phyloP scores from a whole-genome alignment of 2,329 filamentous ascomycete genomes.

The Dactylonectria macrodidyma region DNA sequence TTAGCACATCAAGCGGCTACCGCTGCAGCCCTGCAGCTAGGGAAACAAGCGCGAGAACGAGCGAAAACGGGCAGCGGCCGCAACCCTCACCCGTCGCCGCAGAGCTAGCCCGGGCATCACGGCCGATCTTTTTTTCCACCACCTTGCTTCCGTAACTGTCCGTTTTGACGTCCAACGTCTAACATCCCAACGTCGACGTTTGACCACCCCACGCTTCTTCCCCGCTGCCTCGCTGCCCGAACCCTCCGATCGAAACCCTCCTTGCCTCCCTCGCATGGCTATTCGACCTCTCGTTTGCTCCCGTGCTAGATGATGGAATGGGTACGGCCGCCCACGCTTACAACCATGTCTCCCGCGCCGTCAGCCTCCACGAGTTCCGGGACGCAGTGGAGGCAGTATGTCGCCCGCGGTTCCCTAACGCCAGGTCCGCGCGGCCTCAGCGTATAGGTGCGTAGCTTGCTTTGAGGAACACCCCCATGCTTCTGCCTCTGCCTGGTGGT shows the following conservation, averaged over 20 bases:
- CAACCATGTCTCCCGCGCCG: constrained; percentile 56
- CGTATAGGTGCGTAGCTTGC: constrained; percentile 58
- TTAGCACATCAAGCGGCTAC: background rate
- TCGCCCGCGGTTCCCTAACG: constrained; percentile 64
- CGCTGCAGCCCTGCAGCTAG: background rate
- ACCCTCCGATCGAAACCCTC: constrained; percentile 7
- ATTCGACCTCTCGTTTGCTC: constrained; percentile 36
- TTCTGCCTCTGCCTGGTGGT: background rate
- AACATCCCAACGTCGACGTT: background rate
- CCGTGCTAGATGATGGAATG: constrained; percentile 53
- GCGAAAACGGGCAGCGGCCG: background rate
- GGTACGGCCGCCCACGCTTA: constrained; percentile 51
- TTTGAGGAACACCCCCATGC: background rate
- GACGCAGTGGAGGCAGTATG: constrained; percentile 67
- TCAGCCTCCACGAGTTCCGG: constrained; percentile 55
- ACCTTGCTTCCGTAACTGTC: background rate
- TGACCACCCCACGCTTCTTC: constrained; percentile 17
- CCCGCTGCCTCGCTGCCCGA: constrained; percentile 1
- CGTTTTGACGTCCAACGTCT: background rate
- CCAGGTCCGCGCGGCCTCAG: constrained; percentile 52
- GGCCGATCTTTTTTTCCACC: constrained; percentile 6
- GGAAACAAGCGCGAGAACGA: background rate
- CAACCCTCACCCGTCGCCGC: background rate
- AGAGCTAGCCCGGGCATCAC: constrained; percentile 5
- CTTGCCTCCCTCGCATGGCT: constrained; percentile 28